phyloP scores from a whole-genome alignment of 768 basidiomycete species.

The Cantharellus anzutake region DNA sequence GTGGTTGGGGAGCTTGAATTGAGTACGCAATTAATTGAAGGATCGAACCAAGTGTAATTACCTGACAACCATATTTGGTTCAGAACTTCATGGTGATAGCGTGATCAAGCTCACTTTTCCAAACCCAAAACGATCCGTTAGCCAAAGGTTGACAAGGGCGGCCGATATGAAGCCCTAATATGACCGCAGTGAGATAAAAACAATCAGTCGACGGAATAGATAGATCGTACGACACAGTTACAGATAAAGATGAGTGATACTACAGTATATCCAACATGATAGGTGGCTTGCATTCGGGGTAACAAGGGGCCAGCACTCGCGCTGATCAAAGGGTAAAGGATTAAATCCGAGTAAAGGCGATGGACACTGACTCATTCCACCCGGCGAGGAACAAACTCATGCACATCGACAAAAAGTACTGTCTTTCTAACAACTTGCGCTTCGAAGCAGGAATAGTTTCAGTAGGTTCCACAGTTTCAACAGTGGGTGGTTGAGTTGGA shows the following conservation, averaged over 20 bases:
- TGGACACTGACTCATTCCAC: neutral
- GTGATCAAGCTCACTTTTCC: constrained; percentile 5
- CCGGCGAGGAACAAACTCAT: neutral
- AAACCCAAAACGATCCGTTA: constrained; percentile 7
- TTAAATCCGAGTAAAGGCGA: neutral
- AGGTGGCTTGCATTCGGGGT: constrained; percentile 6
- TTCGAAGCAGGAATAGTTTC: too few species aligned
- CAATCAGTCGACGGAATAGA: neutral
- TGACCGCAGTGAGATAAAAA: neutral
- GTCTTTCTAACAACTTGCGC: neutral
- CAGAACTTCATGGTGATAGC: neutral
- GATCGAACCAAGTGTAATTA: constrained; percentile 16
- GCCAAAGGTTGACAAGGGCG: constrained; percentile 1
- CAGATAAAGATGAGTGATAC: constrained; percentile 8
- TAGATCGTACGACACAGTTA: constrained; percentile 3
- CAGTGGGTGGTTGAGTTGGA: too few species aligned
- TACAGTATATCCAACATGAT: constrained; percentile 8
- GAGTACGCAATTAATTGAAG: constrained; percentile 34
- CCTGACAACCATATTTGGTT: neutral
- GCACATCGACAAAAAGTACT: neutral
- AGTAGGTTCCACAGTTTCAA: too few species aligned
- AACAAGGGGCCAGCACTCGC: constrained; percentile 4
- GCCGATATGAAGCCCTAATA: constrained; percentile 6
- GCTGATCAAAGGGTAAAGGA: neutral
- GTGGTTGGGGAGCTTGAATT: constrained; percentile 35